Conservation (phyloP, 768 basidiomycete genomes). For the Lactifluus echinatus region DNA sequence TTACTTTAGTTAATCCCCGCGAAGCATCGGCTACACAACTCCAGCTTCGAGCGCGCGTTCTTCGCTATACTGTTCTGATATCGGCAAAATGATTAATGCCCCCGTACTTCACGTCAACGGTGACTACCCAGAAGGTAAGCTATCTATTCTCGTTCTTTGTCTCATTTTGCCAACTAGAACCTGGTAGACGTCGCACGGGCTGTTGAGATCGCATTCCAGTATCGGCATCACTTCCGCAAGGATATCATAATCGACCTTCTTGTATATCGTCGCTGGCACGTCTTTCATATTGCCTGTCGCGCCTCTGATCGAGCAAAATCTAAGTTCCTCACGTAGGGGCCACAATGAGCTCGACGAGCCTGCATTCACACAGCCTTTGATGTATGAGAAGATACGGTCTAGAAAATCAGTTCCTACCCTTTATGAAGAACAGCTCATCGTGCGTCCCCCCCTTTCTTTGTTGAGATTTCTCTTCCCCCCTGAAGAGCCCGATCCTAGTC, state of each 20-base stretch:
- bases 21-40: conserved; percentile 86
- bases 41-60: conserved; percentile 79
- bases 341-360: conserved; percentile 89
- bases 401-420: conserved; percentile 70
- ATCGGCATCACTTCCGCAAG: conserved; percentile 81
- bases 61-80: conserved; percentile 79
- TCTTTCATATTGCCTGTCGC: background rate
- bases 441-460: conserved; percentile 29
- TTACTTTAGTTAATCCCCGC: conserved; percentile 13
- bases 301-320: background rate
- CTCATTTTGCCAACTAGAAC: background rate
- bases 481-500: conserved; percentile 18
- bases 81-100: conserved; percentile 85
- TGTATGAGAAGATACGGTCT: conserved; percentile 83
- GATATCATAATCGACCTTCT: conserved; percentile 86
- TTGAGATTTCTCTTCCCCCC: background rate
- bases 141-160: background rate
- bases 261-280: conserved; percentile 77
- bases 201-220: conserved; percentile 81
- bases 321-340: conserved; percentile 43
- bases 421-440: conserved; percentile 73
- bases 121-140: conserved; percentile 72
- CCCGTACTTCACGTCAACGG: conserved; percentile 90
- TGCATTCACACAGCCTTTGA: conserved; percentile 77
- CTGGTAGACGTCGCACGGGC: conserved; percentile 70